Conservation (phyloP, 176 grass and related monocot genomes). For the Tillandsia leiboldiana region DNA sequence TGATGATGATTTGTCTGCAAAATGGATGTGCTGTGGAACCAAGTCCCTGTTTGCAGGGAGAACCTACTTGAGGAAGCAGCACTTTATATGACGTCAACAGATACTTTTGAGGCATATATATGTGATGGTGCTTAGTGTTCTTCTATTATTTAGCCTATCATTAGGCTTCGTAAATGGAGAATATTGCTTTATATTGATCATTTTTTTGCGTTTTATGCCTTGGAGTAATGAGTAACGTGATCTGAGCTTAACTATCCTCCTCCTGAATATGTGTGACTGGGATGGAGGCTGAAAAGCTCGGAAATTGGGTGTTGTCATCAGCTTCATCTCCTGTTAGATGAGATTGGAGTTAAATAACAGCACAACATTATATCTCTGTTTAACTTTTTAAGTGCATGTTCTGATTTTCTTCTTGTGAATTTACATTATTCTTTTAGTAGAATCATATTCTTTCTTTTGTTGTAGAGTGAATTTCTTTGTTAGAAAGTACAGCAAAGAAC, state of each 20-base stretch:
- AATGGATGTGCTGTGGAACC: conserved; percentile 37
- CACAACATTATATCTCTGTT: conserved; percentile 22
- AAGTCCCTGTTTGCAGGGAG: conserved; percentile 34
- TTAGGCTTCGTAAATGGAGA: too few species aligned
- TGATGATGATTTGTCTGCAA: conserved; percentile 44
- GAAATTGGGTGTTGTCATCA: conserved; percentile 49
- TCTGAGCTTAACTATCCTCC: conserved; percentile 44
- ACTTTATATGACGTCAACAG: conserved; percentile 6
- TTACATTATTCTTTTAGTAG: too few species aligned
- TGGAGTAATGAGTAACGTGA: too few species aligned
- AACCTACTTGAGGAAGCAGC: conserved; percentile 34
- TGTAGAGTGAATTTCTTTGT: too few species aligned
- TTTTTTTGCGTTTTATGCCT: too few species aligned
- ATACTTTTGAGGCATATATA: conserved; percentile 8
- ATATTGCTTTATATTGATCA: too few species aligned
- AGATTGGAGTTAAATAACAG: conserved; percentile 54
- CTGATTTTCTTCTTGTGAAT: too few species aligned
- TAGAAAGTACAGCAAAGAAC: too few species aligned
- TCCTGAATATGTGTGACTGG: conserved; percentile 8
- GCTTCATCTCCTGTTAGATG: conserved; percentile 28
- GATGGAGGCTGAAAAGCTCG: conserved; percentile 37
- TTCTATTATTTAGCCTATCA: too few species aligned
- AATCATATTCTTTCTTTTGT: too few species aligned
- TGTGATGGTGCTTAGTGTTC: not conserved
- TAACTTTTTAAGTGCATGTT: too few species aligned